Conservation (phyloP, 2,329 filamentous ascomycete genomes). For the Mycocentrospora acerina region DNA sequence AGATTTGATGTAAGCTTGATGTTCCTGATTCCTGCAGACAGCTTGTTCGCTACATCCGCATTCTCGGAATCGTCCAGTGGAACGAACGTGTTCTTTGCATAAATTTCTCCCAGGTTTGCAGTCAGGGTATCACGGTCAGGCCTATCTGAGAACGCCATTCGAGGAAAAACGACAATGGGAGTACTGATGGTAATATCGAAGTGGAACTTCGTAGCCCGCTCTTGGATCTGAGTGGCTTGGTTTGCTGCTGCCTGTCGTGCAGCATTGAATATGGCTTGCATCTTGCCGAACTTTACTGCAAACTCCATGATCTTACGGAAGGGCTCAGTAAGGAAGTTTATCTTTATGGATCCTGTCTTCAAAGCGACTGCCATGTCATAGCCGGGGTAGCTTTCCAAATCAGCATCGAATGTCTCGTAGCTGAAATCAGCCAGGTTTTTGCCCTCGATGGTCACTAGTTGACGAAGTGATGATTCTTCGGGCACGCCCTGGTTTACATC, state of each 20-base stretch:
- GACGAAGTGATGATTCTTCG: conserved; percentile 75
- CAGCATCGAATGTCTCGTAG: conserved; percentile 90
- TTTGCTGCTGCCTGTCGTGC: conserved; percentile 91
- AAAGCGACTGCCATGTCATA: conserved; percentile 92
- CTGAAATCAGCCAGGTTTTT: conserved; percentile 95
- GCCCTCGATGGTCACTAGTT: conserved; percentile 91
- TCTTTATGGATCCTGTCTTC: conserved; percentile 89
- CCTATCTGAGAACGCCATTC: conserved; percentile 69
- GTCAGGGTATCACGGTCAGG: conserved; percentile 80
- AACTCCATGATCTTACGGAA: conserved; percentile 99
- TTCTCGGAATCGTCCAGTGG: conserved; percentile 76
- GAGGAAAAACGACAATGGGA: conserved; percentile 92
- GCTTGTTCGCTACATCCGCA: conserved; percentile 79
- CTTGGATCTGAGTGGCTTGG: conserved; percentile 89
- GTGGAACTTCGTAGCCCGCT: conserved; percentile 85
- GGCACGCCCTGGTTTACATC: conserved; percentile 91
- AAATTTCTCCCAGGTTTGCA: conserved; percentile 95
- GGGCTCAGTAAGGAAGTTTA: conserved; percentile 96
- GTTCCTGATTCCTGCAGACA: conserved; percentile 88
- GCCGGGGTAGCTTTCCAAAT: conserved; percentile 78
- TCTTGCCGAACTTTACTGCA: conserved; percentile 97
- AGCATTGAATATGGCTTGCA: conserved; percentile 98
- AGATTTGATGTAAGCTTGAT: conserved; percentile 88
- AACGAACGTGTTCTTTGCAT: conserved; percentile 89
- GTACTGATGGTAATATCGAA: conserved; percentile 94